Percentiles rank a stretch among this genome's conserved stretches.
Evolutionary conservation across 306 rosid genomes (phyloP).

Genomic region (Datisca glomerata): DNA sequence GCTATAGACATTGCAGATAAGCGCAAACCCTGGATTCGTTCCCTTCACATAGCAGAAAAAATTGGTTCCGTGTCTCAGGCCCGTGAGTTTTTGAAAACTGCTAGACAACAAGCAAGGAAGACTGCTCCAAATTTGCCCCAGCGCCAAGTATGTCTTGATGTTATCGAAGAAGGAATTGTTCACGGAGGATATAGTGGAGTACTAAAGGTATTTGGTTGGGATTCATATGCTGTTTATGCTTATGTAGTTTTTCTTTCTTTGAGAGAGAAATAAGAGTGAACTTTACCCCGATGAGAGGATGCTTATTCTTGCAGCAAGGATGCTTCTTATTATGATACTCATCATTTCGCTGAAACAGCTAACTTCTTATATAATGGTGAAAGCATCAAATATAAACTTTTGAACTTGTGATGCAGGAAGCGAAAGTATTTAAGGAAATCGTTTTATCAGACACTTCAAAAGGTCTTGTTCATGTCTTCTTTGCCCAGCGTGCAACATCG

Average conservation of each 20-base stretch:
- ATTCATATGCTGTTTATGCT: not conserved
- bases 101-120: slow-evolving; percentile 60
- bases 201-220: slow-evolving; percentile 44
- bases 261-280: not conserved
- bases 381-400: not conserved
- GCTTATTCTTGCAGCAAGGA: slow-evolving; percentile 9
- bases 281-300: not conserved
- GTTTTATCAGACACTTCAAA: slow-evolving; percentile 65
- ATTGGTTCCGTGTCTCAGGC: slow-evolving; percentile 67
- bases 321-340: slow-evolving; percentile 2
- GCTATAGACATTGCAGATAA: slow-evolving; percentile 66
- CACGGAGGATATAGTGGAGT: slow-evolving; percentile 96
- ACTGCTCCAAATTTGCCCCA: slow-evolving; percentile 89
- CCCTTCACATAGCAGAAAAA: slow-evolving; percentile 88
- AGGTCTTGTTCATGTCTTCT: slow-evolving; percentile 81
- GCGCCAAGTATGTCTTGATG: slow-evolving; percentile 81
- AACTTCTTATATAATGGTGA: slow-evolving; percentile 7
- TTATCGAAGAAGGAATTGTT: slow-evolving; percentile 72
- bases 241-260: not conserved
- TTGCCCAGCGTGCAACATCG: slow-evolving; percentile 72
- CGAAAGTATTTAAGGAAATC: slow-evolving; percentile 52
- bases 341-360: slow-evolving; percentile 5
- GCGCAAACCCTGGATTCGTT: slow-evolving; percentile 76
- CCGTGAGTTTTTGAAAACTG: slow-evolving; percentile 37
- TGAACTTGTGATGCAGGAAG: slow-evolving; percentile 88